Base-by-base conservation (phyloP, 108 stramenopile species). In the Skeletonema tropicum region DNA sequence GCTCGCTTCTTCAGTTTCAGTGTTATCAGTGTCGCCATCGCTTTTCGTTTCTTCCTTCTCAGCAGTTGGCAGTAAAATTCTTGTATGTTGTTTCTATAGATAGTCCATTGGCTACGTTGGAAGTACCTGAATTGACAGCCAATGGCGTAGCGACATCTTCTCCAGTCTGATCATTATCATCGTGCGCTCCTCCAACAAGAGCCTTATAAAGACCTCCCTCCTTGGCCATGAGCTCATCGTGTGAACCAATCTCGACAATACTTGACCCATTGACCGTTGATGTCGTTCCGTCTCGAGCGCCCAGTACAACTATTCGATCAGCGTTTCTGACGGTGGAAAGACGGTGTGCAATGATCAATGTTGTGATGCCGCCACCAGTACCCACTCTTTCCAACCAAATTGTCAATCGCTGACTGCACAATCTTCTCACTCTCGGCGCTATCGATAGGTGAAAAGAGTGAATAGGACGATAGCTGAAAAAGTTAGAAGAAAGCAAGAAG, bases 301-400 rank as follows among this genome's bases (percentile, higher is more conserved):
- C 64, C 58, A 99, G 71, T 9, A 99, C 96, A 63, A 91, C 93
- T 46, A 99, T 98, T 13, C 83, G 88, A 85, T 98, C 96, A 11
- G 94, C 93, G 68, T 88, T 89, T 36, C 85, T 75, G 58, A 99
- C 88, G 10, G 98, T 98, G 17, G 76, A 77, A 25, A 98, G 77
- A 26, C 98, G 84, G 83, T 99, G 98, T 0, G 98, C 98, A 30
- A 98, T 97, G 45, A 98, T 92, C 32, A 99, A 23, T 0, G 92
- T 92, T 19, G 97, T 98, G 59, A 87, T 86, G 11, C 90, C 87
- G 0, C 21, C 52, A 2, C 52, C 52, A 55, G 9, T 55, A n/a
- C 6, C 21, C 52, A 55, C 92, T 89, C 33, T 79, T 58, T 33
- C 59, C 63, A 65, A 89, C 68, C 76, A 94, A 83, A 60, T 89